Base-by-base conservation (phyloP, 1,284 basidiomycete species). In the Ceratobasidium sp. region DNA sequence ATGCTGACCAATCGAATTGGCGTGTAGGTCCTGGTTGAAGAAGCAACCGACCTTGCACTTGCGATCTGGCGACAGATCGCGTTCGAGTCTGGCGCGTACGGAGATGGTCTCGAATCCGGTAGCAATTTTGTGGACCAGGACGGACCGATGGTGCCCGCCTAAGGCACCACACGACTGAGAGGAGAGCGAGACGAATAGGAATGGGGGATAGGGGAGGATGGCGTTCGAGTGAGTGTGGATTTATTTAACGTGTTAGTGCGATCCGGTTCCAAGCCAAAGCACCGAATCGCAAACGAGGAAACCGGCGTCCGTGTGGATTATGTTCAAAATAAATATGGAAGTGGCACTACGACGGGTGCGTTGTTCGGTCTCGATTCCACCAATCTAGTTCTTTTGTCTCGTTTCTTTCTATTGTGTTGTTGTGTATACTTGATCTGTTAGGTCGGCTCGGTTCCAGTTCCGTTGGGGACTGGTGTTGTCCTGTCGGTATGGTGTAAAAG, bases 51-150 rank as follows among this genome's bases (percentile, higher is more conserved):
- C 74, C 87, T 95, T 73, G 85, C 88, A n/a, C 81, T 90, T 75
- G 86, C 85, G 75, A 84, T 96, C 49, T 96, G 94, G 94, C 87
- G 93, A 69, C 92, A 95, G 82, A 87, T 96, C 76, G 91, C 93
- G 64, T 96, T 96, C 80, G 94, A 96, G 84, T 93, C 92, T 79
- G 91, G 93, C 89, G 90, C 92, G 46, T 94, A 94, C 79, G 89
- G 89, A 74, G 92, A 94, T 82, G 92, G 92, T 58, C 84, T 94
- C 66, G 87, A 91, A 78, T 93, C 91, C 30, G 91, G 92, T 79
- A 87, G 86, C 79, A 87, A 91, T 86, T 85, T 91, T 82, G 89
- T 91, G 78, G 91, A 92, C 35, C 58, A 61, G 23, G 58, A 63
- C 14, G 70, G 52, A 11, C 30, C 57, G 26, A 62, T 72, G 70